Base-by-base conservation (phyloP, 257 asterid genomes). In the Capsicum baccatum region DNA sequence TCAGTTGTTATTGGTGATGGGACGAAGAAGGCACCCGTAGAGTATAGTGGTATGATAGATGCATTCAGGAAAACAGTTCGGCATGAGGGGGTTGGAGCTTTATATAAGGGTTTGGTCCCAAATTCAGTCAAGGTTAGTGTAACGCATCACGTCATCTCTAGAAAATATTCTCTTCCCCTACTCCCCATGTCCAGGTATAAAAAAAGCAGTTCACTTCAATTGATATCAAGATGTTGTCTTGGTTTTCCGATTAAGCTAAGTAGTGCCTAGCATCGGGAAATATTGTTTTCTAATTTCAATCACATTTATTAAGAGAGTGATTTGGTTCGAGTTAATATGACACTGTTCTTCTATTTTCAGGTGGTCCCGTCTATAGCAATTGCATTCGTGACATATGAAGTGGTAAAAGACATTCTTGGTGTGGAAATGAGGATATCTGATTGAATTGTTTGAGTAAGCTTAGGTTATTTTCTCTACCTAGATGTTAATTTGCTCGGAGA, bases 61-160 rank as follows among this genome's bases (percentile, higher is more conserved):
- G 97, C 98, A 82, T 97, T 97, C 93, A 85, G 97, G 91, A 94
- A 97, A 90, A 97, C 98, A n/a, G 95, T 95, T 67, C 92, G 92
- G 87, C 91, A 92, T 6, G 99, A 97, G 88, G 99, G 98, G 48
- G 84, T 90, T 79, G 86, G 97, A 84, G 99, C 99, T 85, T 89
- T 97, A 83, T 97, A 95, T 93, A 97, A 95, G 90, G 99, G 98
- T 71, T 87, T 97, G 93, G 94, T 96, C 86, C 99, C 99, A 73
- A 97, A 97, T 83, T 97, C 97, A 14, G 99, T 97, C 82, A 97
- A 97, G 99, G 99, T 97, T 74, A 86, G 98, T 87, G 48, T 33
- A 54, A 78, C 16, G 33, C 66, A 74, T 74, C 10, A 50, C 47
- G 21, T 54, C 16, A 14, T 26, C 50, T 54, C 54, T 15, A 54